Conservation (phyloP, 192 early-diverging fungal genomes). For the Gryganskiella cystojenkinii region DNA sequence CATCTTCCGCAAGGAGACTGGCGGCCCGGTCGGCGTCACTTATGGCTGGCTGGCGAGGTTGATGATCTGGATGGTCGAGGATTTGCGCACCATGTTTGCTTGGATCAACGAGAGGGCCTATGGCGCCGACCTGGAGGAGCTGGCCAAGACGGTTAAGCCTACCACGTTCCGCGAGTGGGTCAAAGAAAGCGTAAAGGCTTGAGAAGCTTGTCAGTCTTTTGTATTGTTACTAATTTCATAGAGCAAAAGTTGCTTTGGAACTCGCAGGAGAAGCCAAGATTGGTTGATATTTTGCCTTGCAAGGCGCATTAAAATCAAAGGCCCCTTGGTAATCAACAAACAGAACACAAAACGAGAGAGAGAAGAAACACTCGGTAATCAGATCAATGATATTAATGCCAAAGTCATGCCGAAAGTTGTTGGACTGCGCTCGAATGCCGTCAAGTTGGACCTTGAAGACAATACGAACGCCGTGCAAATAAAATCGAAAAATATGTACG, state of each 20-base stretch:
- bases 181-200: conserved; percentile 1
- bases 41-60: conserved; percentile 3
- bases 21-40: conserved; percentile 3
- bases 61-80: not conserved
- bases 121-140: conserved; percentile 1
- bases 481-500: too few species aligned
- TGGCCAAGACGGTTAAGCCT: conserved; percentile 3
- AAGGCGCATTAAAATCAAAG: too few species aligned
- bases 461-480: too few species aligned
- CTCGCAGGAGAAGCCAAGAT: too few species aligned
- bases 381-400: too few species aligned
- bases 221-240: not conserved
- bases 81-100: conserved; percentile 3
- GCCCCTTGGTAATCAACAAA: too few species aligned
- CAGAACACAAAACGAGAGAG: too few species aligned
- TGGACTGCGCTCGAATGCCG: too few species aligned
- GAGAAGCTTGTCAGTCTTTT: not conserved
- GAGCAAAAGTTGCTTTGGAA: not conserved
- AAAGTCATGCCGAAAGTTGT: too few species aligned
- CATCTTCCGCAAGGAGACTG: not conserved
- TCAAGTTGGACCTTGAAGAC: too few species aligned
- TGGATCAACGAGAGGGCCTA: not conserved
- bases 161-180: conserved; percentile 3
- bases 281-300: too few species aligned
- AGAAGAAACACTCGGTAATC: too few species aligned